Conservation (phyloP, 805 yeast genomes). For the Spathaspora sp. region DNA sequence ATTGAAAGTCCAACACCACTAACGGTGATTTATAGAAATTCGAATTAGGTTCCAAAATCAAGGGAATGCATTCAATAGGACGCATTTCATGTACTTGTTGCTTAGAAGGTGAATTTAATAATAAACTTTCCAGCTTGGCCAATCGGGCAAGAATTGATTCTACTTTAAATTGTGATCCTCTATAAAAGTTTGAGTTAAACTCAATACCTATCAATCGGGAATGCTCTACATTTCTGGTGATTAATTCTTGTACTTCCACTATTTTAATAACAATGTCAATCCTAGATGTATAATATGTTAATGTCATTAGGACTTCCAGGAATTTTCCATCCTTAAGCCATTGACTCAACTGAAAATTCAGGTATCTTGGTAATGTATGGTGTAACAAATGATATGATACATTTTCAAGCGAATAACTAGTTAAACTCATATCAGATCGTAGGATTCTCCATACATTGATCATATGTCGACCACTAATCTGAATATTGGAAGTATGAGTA, state of each 20-base stretch:
- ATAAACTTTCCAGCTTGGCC: constrained; percentile 69
- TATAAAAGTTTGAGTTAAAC: constrained; percentile 76
- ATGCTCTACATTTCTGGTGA: constrained; percentile 73
- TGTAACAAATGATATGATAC: constrained; percentile 67
- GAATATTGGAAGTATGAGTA: constrained; percentile 68
- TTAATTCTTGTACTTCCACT: constrained; percentile 58
- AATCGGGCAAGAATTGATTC: constrained; percentile 78
- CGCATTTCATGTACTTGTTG: constrained; percentile 78
- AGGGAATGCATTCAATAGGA: constrained; percentile 82
- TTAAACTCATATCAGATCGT: constrained; percentile 57
- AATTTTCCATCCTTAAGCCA: constrained; percentile 16
- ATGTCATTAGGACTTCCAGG: constrained; percentile 25
- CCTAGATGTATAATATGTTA: constrained; percentile 46
- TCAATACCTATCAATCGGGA: constrained; percentile 87
- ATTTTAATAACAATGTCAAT: constrained; percentile 44
- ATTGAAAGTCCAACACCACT: constrained; percentile 88
- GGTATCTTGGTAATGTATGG: constrained; percentile 61
- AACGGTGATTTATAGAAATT: constrained; percentile 84
- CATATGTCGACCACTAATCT: constrained; percentile 76
- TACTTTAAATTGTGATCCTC: constrained; percentile 94
- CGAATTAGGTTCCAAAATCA: constrained; percentile 90
- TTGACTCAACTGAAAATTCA: constrained; percentile 43
- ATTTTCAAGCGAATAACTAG: constrained; percentile 73
- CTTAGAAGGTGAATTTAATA: constrained; percentile 76
- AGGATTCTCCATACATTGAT: constrained; percentile 82